These are phyloP conservation scores for Boletus sp. DNA, from an alignment of 1,284 basidiomycete species.

Conservation along the genomic window DNA sequence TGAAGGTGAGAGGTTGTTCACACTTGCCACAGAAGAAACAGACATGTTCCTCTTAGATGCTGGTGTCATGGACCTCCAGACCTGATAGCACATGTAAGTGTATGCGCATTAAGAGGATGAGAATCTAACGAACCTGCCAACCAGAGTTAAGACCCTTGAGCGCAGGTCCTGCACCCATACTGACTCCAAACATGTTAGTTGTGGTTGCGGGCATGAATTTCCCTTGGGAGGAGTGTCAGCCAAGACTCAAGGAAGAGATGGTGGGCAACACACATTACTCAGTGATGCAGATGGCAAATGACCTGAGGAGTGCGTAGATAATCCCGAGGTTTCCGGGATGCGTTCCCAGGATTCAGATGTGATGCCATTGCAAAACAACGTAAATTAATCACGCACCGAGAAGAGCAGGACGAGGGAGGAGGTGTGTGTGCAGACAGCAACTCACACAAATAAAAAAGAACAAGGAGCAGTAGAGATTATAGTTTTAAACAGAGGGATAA, in stretches of 20 bases:
- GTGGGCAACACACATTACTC: too few species aligned
- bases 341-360: constrained; percentile 8
- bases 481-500: constrained; percentile 33
- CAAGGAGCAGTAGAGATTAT: constrained; percentile 33
- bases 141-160: constrained; percentile 58
- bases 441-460: constrained; percentile 33
- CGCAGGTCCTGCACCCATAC: constrained; percentile 46
- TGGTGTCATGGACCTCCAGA: constrained; percentile 55
- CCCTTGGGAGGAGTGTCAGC: too few species aligned
- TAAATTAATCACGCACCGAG: too few species aligned
- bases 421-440: constrained; percentile 10
- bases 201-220: too few species aligned
- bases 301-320: too few species aligned
- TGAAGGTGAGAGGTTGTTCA: constrained; percentile 47
- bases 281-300: too few species aligned
- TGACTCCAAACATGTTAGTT: constrained; percentile 48
- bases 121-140: constrained; percentile 59
- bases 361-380: neutral
- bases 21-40: constrained; percentile 56
- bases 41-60: constrained; percentile 60
- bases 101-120: constrained; percentile 5
- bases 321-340: too few species aligned
- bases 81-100: constrained; percentile 38
- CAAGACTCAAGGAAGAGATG: too few species aligned
- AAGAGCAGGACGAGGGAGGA: constrained; percentile 16